These are phyloP conservation scores for Solidago caesia DNA, from an alignment of 129 eudicot genomes.

Conservation along the genomic window DNA sequence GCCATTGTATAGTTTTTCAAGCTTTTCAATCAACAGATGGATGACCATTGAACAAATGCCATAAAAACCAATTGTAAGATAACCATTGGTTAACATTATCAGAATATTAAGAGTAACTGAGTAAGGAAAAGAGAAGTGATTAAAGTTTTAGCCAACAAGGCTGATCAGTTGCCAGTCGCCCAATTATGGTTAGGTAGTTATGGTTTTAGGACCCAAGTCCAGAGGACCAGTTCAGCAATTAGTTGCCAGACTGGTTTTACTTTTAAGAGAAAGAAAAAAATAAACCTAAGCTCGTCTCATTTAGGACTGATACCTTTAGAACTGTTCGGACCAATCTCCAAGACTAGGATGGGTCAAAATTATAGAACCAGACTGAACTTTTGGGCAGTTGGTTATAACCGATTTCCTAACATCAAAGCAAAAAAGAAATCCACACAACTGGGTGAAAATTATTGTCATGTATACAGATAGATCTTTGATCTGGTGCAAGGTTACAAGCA, in stretches of 20 bases:
- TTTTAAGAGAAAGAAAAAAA: neutral
- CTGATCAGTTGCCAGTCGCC: neutral
- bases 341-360: neutral
- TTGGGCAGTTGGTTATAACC: neutral
- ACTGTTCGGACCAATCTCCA: neutral
- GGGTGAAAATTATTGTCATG: slow-evolving; percentile 40
- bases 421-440: slow-evolving; percentile 24
- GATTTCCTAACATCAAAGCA: neutral
- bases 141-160: neutral
- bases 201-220: neutral
- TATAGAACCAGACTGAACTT: neutral
- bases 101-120: neutral
- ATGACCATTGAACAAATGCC: too few relatives aligned
- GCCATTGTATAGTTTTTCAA: too few relatives aligned
- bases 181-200: neutral
- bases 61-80: too few relatives aligned
- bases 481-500: slow-evolving; percentile 26
- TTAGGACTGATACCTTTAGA: neutral
- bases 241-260: neutral
- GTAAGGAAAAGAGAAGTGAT: neutral
- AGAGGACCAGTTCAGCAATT: neutral
- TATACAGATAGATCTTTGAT: slow-evolving; percentile 39
- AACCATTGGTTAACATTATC: too few relatives aligned
- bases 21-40: too few relatives aligned
- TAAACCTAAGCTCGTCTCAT: too few relatives aligned